A percentile compares a stretch with the other conserved stretches of the same genome.
Evolutionary conservation across 2,329 filamentous ascomycete species (phyloP).

Genomic region (Diaporthe sp.): DNA sequence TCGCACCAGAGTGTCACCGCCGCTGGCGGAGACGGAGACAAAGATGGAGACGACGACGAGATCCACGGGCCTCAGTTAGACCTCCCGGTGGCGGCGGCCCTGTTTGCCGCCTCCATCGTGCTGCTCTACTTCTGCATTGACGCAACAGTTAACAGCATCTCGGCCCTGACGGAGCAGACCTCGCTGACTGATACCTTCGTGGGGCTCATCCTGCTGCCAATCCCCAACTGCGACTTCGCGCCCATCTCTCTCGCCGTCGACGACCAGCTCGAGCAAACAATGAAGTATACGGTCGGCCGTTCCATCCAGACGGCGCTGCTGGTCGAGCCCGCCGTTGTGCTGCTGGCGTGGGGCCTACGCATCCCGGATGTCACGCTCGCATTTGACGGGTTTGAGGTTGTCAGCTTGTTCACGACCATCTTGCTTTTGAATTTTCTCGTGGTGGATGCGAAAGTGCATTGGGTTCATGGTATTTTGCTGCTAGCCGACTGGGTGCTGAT

Average conservation of each 20-base stretch:
- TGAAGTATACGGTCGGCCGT: slow-evolving; percentile 25
- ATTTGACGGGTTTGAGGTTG: slow-evolving; percentile 31
- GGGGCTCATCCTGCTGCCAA: slow-evolving; percentile 27
- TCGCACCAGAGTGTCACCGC: background rate
- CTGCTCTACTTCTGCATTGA: slow-evolving; percentile 35
- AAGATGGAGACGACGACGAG: background rate
- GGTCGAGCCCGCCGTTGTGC: slow-evolving; percentile 25
- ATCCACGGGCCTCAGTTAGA: slow-evolving; percentile 15
- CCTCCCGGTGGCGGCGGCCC: background rate
- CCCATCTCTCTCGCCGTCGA: slow-evolving; percentile 22
- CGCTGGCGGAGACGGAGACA: background rate
- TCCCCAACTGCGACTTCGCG: slow-evolving; percentile 31
- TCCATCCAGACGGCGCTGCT: slow-evolving; percentile 36
- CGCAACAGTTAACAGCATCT: slow-evolving; percentile 22
- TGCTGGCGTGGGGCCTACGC: slow-evolving; percentile 18
- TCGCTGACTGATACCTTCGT: slow-evolving; percentile 28
- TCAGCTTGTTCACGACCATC: slow-evolving; percentile 27
- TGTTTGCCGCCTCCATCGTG: slow-evolving; percentile 23
- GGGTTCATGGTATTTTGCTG: slow-evolving; percentile 29
- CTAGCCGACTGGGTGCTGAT: slow-evolving; percentile 35
- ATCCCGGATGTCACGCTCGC: slow-evolving; percentile 20
- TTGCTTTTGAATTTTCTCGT: slow-evolving; percentile 33
- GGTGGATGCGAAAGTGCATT: slow-evolving; percentile 31
- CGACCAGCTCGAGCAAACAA: slow-evolving; percentile 31
- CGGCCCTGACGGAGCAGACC: slow-evolving; percentile 26